phyloP scores from a whole-genome alignment of 805 yeast genomes.

The Isabelozyma heimii region DNA sequence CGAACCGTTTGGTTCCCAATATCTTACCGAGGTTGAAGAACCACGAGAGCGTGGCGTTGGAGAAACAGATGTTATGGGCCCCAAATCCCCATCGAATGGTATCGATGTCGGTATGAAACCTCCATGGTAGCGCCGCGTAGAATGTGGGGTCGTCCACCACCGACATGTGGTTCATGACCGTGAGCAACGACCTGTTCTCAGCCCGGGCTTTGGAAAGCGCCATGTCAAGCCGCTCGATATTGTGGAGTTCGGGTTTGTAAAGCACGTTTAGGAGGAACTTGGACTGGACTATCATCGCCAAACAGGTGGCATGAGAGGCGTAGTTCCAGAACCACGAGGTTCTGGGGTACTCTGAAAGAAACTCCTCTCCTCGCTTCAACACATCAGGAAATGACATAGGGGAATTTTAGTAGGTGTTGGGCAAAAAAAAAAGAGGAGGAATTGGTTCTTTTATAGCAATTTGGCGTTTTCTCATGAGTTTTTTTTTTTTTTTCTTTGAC shows the following conservation, averaged over 20 bases:
- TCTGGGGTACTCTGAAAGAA: slow-evolving; percentile 63
- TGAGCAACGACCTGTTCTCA: slow-evolving; percentile 74
- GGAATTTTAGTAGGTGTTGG: background rate
- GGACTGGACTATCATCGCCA: slow-evolving; percentile 60
- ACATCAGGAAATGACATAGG: slow-evolving; percentile 70
- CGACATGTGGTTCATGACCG: slow-evolving; percentile 92
- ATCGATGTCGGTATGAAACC: slow-evolving; percentile 57
- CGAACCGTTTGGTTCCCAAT: slow-evolving; percentile 83
- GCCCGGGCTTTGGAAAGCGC: slow-evolving; percentile 61
- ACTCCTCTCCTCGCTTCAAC: slow-evolving; percentile 68
- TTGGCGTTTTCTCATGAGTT: no score
- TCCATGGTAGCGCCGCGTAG: slow-evolving; percentile 83
- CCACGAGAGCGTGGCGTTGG: slow-evolving; percentile 43
- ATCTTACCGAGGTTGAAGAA: slow-evolving; percentile 89
- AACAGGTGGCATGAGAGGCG: slow-evolving; percentile 67
- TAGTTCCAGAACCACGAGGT: slow-evolving; percentile 58
- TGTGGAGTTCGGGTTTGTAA: slow-evolving; percentile 62
- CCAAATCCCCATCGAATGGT: slow-evolving; percentile 92
- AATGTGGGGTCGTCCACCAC: slow-evolving; percentile 88
- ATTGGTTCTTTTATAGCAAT: no score
- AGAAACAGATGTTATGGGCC: slow-evolving; percentile 87
- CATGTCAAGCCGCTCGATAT: slow-evolving; percentile 60
- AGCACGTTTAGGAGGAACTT: slow-evolving; percentile 58
- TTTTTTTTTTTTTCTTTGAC: no score
- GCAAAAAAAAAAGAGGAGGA: background rate